Conservation (phyloP, 2,329 filamentous ascomycete genomes). For the Trichothecium sympodiale region DNA sequence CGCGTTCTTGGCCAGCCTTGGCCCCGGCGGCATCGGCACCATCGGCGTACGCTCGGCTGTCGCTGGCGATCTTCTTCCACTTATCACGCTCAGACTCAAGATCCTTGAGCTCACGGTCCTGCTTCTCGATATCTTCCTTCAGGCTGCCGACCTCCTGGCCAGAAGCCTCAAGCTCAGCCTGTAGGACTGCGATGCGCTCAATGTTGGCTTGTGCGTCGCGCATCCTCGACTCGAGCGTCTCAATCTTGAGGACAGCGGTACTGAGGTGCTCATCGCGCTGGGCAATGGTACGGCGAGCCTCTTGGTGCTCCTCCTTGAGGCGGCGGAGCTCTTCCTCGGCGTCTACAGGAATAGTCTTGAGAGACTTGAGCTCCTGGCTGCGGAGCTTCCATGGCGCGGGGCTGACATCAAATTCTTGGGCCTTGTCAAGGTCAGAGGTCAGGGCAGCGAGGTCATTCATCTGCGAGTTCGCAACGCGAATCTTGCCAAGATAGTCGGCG, state of each 20-base stretch:
- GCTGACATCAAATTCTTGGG: slow-evolving; percentile 67
- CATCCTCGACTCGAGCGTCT: slow-evolving; percentile 82
- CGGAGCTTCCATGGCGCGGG: slow-evolving; percentile 75
- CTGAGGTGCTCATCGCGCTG: slow-evolving; percentile 74
- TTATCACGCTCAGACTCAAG: slow-evolving; percentile 57
- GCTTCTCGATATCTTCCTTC: slow-evolving; percentile 53
- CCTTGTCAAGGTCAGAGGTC: slow-evolving; percentile 58
- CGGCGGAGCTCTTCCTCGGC: slow-evolving; percentile 75
- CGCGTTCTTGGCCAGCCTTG: slow-evolving; percentile 52
- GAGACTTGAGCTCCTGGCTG: slow-evolving; percentile 69
- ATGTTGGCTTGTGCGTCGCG: slow-evolving; percentile 72
- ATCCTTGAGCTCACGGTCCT: slow-evolving; percentile 53
- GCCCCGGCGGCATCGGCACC: slow-evolving; percentile 37
- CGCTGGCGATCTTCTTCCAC: slow-evolving; percentile 60
- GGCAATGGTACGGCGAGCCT: slow-evolving; percentile 60
- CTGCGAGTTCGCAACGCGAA: slow-evolving; percentile 52
- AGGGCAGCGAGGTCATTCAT: slow-evolving; percentile 62
- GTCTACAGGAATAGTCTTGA: slow-evolving; percentile 70
- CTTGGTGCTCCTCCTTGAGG: slow-evolving; percentile 69
- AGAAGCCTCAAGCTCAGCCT: slow-evolving; percentile 44
- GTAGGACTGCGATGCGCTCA: slow-evolving; percentile 54
- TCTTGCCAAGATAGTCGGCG: slow-evolving; percentile 53
- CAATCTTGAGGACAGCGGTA: slow-evolving; percentile 82
- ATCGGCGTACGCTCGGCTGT: slow-evolving; percentile 44
- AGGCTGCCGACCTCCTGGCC: slow-evolving; percentile 40